These are phyloP conservation scores for Arthrinium puccinioides DNA, from an alignment of 2,329 filamentous ascomycete species.

Conservation along the genomic window DNA sequence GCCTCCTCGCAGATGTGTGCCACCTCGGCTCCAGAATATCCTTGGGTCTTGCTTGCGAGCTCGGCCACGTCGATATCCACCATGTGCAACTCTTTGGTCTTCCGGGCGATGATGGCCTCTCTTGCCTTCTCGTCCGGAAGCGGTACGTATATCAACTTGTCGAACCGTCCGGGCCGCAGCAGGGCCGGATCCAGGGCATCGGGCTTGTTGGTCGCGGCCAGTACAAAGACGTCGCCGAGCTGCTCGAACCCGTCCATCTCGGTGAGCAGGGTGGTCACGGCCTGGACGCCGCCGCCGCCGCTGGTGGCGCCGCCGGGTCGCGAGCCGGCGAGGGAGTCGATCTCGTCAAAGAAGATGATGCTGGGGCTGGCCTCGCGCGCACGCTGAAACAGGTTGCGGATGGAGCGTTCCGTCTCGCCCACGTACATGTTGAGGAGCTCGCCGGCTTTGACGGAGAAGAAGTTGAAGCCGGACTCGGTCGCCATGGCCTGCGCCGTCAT, in stretches of 20 bases:
- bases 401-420: conserved; percentile 81
- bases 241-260: conserved; percentile 95
- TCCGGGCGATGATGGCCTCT: conserved; percentile 67
- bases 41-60: conserved; percentile 60
- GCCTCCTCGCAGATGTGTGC: conserved; percentile 41
- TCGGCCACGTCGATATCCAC: conserved; percentile 57
- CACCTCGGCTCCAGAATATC: conserved; percentile 83
- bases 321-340: conserved; percentile 71
- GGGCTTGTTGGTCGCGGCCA: conserved; percentile 88
- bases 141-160: conserved; percentile 77
- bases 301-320: conserved; percentile 10
- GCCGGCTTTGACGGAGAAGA: conserved; percentile 88
- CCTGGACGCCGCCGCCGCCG: conserved; percentile 57
- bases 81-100: conserved; percentile 54
- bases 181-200: conserved; percentile 80
- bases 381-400: conserved; percentile 79
- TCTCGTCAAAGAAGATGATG: conserved; percentile 96
- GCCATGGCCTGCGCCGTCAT: conserved; percentile 86
- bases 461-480: conserved; percentile 85
- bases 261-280: conserved; percentile 81
- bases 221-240: conserved; percentile 73
- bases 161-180: conserved; percentile 78
- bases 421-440: conserved; percentile 97
- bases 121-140: conserved; percentile 69
- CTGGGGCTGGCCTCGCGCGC: conserved; percentile 80